Percentiles rank a stretch among this genome's conserved stretches.
phyloP scores from a whole-genome alignment of 2,329 filamentous ascomycete genomes.

The Alternaria sp. region DNA sequence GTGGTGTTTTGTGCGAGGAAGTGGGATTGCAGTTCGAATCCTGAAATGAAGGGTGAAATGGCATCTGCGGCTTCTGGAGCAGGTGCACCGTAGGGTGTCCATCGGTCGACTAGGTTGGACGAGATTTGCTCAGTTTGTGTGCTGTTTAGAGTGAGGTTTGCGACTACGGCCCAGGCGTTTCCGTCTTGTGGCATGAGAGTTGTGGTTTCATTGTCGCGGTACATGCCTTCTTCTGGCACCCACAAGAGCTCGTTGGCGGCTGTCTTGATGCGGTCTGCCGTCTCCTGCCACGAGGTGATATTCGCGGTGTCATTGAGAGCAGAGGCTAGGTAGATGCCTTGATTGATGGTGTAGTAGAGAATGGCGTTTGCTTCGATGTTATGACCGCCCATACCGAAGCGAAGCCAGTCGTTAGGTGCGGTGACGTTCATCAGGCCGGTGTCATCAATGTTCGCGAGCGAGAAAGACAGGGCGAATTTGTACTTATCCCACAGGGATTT shows the following conservation, averaged over 20 bases:
- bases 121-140: conserved; percentile 45
- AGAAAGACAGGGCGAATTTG: conserved; percentile 55
- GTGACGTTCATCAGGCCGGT: conserved; percentile 59
- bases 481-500: conserved; percentile 54
- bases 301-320: conserved; percentile 57
- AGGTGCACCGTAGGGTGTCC: conserved; percentile 57
- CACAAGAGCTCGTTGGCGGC: conserved; percentile 61
- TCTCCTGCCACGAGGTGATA: conserved; percentile 52
- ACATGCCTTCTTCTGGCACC: conserved; percentile 59
- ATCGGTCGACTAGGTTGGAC: conserved; percentile 44
- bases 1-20: conserved; percentile 52
- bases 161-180: conserved; percentile 54
- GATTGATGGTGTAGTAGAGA: conserved; percentile 61
- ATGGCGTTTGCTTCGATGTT: conserved; percentile 59
- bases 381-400: conserved; percentile 61
- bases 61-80: conserved; percentile 57
- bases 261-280: conserved; percentile 53
- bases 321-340: conserved; percentile 60
- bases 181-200: conserved; percentile 60
- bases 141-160: conserved; percentile 46
- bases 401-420: conserved; percentile 56
- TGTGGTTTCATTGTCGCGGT: conserved; percentile 63
- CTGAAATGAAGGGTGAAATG: conserved; percentile 59
- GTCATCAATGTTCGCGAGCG: conserved; percentile 53
- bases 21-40: conserved; percentile 58